A percentile compares a stretch with the other conserved stretches of the same genome.
These are phyloP conservation scores for Metarhizium brunneum DNA, from an alignment of 2,329 filamentous ascomycete genomes.

Conservation along the genomic window DNA sequence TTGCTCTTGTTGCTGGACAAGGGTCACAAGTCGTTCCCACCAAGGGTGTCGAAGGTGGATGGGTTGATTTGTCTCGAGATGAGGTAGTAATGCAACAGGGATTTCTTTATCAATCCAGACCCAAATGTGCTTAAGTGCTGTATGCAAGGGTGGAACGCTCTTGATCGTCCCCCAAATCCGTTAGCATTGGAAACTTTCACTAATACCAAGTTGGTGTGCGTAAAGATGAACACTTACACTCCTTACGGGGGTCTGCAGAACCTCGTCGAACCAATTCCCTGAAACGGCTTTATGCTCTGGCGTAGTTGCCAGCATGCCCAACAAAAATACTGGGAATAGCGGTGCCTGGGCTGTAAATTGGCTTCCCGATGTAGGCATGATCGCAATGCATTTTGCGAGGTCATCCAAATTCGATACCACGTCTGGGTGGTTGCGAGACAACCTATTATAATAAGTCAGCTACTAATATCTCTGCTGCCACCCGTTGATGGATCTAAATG, in stretches of 20 bases:
- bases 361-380: constrained; percentile 31
- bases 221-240: constrained; percentile 24
- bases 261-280: constrained; percentile 25
- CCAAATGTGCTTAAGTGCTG: constrained; percentile 24
- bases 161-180: constrained; percentile 7
- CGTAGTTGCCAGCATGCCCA: constrained; percentile 25
- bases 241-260: constrained; percentile 26
- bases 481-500: background rate
- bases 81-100: constrained; percentile 7
- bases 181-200: background rate
- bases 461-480: constrained; percentile 1
- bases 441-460: constrained; percentile 12
- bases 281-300: constrained; percentile 20
- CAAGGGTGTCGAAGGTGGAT: constrained; percentile 24
- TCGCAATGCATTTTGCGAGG: constrained; percentile 26
- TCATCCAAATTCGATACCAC: constrained; percentile 22
- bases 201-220: constrained; percentile 10
- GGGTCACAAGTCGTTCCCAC: constrained; percentile 30
- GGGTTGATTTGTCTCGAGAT: constrained; percentile 9
- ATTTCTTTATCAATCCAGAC: constrained; percentile 23
- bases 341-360: constrained; percentile 33
- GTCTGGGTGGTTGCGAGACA: constrained; percentile 26
- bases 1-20: constrained; percentile 20
- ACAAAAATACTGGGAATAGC: constrained; percentile 30
- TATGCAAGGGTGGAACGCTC: constrained; percentile 31